Base-by-base conservation (phyloP, 2,329 filamentous ascomycete genomes). In the Aspergillus ochraceus region DNA sequence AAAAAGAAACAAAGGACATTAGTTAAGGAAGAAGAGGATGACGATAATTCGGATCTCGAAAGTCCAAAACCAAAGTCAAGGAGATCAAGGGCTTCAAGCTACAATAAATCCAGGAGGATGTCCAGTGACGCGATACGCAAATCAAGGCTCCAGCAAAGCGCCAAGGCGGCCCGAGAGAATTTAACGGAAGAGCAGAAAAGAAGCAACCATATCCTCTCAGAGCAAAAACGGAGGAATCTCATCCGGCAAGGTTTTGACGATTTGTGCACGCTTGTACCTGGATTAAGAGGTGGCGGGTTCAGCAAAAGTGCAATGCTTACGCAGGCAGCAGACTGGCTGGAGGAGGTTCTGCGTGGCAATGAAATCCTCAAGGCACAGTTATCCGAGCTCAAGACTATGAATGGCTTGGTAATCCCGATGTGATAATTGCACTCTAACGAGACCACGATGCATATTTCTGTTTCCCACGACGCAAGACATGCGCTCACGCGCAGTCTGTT, bases 171-270 rank as follows among this genome's bases (percentile, higher is more conserved):
- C 3, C 72, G 89, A 26, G 84, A 88, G 68, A 88, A 88, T 64
- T 73, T 95, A 4, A 86, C 87, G 0, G 90, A 94, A 66, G 88
- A 90, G 61, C 90, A 95, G 75, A 95, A 94, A 76, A 83, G 91
- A 50, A 88, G 88, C 69, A 96, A 97, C 66, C 91, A 96, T 71
- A 95, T 96, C 64, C 83, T 88, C 55, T 95, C 91, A 55, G 92
- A 96, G 72, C 91, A 96, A 77, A 96, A 95, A 75, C 85, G 92
- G 36, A 84, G 92, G 52, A 91, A 91, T 26, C 80, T 92, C 51
- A 94, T 94, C 69, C 90, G 92, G 70, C 85, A 90, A 65, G 91
- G 91, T 0, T 96, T 94, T 67, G 89, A 92, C 49, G 90, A 94
- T 59, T 78, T 96, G n/a, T 86, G 86, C 64, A 82, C 86, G 29